Evolutionary conservation across 176 grass and related monocot species (phyloP).

Genomic region (Lolium perenne): DNA sequence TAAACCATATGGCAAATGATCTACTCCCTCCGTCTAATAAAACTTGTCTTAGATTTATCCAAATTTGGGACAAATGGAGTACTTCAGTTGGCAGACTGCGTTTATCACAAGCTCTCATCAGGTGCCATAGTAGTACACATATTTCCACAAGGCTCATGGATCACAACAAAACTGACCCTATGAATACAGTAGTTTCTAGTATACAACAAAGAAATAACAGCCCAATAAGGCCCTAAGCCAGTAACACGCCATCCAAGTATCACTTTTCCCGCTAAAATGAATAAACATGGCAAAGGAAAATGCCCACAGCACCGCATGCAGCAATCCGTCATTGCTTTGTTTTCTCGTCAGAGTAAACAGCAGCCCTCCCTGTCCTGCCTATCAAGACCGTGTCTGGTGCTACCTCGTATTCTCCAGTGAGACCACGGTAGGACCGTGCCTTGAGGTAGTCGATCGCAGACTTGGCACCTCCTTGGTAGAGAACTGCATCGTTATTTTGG

Average conservation of each 20-base stretch:
- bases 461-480: constrained; percentile 77
- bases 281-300: not conserved
- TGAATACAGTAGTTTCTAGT: not conserved
- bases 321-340: constrained; percentile 26
- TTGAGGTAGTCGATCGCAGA: constrained; percentile 80
- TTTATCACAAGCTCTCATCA: not conserved
- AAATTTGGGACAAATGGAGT: too few species aligned
- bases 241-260: not conserved
- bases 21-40: too few species aligned
- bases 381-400: constrained; percentile 54
- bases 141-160: not conserved
- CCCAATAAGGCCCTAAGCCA: not conserved
- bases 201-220: not conserved
- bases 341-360: constrained; percentile 71
- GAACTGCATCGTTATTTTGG: constrained; percentile 52
- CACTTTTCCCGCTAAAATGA: not conserved
- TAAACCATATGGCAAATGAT: too few species aligned
- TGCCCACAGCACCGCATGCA: not conserved
- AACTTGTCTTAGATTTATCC: too few species aligned
- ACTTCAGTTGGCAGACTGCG: not conserved
- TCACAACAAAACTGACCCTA: constrained; percentile 10
- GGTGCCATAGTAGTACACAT: too few species aligned
- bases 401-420: constrained; percentile 62
- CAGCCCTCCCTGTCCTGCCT: constrained; percentile 71
- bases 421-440: constrained; percentile 72